Percentiles rank a stretch among this genome's conserved stretches.
Evolutionary conservation across 1,139 yeast species (phyloP).

Genomic region (Groenewaldozyma auringiensis): DNA sequence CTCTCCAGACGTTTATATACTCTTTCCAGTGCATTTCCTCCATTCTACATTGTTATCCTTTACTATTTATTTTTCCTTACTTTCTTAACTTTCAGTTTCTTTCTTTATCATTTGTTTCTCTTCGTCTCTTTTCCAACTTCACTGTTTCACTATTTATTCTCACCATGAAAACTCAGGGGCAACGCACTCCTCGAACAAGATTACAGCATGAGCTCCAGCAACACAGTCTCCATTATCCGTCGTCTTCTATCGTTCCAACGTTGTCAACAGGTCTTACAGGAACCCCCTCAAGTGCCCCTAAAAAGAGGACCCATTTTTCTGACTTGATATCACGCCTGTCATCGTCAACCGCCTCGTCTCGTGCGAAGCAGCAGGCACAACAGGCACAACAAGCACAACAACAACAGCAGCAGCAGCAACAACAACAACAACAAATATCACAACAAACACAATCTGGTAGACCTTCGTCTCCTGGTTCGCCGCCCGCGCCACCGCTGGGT

Average conservation of each 20-base stretch:
- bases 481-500: not conserved
- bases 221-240: too few species aligned
- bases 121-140: not conserved
- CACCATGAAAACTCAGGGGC: not conserved
- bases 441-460: not conserved
- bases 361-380: slow-evolving; percentile 18
- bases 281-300: too few species aligned
- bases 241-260: slow-evolving; percentile 2
- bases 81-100: not conserved
- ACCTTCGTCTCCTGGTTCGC: too few species aligned
- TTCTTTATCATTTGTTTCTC: not conserved
- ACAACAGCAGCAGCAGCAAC: slow-evolving; percentile 2
- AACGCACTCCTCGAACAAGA: not conserved
- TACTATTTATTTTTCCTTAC: not conserved
- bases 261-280: too few species aligned
- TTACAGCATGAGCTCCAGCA: not conserved
- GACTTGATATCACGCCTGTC: slow-evolving; percentile 25
- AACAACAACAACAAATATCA: not conserved
- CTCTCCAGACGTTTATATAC: not conserved
- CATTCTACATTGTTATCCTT: too few species aligned
- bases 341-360: slow-evolving; percentile 24
- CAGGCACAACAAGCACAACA: slow-evolving; percentile 3
- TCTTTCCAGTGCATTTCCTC: too few species aligned
- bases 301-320: slow-evolving; percentile 21
- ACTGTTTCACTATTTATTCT: not conserved